Evolutionary conservation across 768 basidiomycete species (phyloP).

Genomic region (Pleurotus salmoneostramineus): DNA sequence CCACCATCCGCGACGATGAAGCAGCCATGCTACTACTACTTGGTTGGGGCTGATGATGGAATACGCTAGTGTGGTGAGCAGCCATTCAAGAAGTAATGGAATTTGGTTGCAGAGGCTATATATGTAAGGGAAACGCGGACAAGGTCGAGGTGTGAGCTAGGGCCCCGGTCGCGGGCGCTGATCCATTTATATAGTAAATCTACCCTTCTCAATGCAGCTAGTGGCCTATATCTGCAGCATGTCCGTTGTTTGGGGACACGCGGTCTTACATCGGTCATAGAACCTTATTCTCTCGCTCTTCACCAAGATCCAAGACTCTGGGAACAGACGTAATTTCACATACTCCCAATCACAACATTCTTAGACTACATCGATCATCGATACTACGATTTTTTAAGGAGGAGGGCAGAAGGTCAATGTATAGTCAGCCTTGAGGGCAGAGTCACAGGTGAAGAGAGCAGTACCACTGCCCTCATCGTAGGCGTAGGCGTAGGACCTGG

Average conservation of each 20-base stretch:
- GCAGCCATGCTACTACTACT: neutral
- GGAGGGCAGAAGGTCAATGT: slow-evolving; percentile 33
- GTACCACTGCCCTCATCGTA: slow-evolving; percentile 41
- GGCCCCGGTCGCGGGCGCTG: slow-evolving; percentile 6
- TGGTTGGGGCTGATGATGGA: slow-evolving; percentile 1
- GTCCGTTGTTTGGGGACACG: neutral
- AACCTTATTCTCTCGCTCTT: neutral
- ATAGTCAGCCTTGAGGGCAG: slow-evolving; percentile 23
- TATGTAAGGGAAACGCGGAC: neutral
- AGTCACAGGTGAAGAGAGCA: slow-evolving; percentile 40
- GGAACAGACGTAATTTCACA: neutral
- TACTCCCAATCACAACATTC: neutral
- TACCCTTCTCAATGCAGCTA: neutral
- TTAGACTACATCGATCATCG: neutral
- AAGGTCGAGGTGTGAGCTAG: neutral
- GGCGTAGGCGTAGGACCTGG: slow-evolving; percentile 37
- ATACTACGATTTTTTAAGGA: neutral
- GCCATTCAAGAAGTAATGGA: neutral
- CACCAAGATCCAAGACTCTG: slow-evolving; percentile 6
- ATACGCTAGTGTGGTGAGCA: slow-evolving; percentile 3
- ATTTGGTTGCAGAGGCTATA: too few species aligned
- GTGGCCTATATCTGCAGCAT: neutral
- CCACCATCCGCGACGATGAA: neutral
- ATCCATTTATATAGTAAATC: neutral
- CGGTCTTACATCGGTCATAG: neutral